Evolutionary conservation across 768 basidiomycete species (phyloP).

Genomic region (Tricholoma hemisulphureum): DNA sequence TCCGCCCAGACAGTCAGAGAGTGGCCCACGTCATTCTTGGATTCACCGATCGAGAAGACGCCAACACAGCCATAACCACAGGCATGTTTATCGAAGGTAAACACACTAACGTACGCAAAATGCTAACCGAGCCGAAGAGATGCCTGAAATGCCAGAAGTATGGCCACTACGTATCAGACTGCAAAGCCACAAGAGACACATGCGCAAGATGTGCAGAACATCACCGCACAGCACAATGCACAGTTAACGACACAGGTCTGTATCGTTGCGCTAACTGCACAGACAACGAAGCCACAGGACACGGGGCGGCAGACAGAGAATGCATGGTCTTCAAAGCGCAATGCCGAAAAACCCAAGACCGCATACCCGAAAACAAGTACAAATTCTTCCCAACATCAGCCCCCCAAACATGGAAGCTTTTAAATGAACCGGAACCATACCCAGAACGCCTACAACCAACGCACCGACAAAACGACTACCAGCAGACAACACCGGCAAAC

Average conservation of each 20-base stretch:
- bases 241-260: not conserved
- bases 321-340: conserved; percentile 13
- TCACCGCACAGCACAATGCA: conserved; percentile 21
- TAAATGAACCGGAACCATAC: not conserved
- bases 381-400: conserved; percentile 13
- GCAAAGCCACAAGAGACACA: too few species aligned
- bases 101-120: conserved; percentile 10
- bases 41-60: conserved; percentile 12
- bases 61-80: conserved; percentile 23
- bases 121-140: conserved; percentile 20
- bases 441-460: not conserved
- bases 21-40: conserved; percentile 22
- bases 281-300: conserved; percentile 11
- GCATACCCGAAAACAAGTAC: conserved; percentile 15
- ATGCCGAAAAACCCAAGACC: conserved; percentile 5
- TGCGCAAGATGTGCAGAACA: conserved; percentile 11
- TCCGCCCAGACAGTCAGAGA: conserved; percentile 13
- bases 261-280: conserved; percentile 25
- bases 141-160: too few species aligned
- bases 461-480: not conserved
- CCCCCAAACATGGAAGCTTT: conserved; percentile 8
- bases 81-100: conserved; percentile 19
- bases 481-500: not conserved
- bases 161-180: too few species aligned
- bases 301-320: conserved; percentile 26